Base-by-base conservation (phyloP, 179 eudicot species). In the Camellia oleifera region DNA sequence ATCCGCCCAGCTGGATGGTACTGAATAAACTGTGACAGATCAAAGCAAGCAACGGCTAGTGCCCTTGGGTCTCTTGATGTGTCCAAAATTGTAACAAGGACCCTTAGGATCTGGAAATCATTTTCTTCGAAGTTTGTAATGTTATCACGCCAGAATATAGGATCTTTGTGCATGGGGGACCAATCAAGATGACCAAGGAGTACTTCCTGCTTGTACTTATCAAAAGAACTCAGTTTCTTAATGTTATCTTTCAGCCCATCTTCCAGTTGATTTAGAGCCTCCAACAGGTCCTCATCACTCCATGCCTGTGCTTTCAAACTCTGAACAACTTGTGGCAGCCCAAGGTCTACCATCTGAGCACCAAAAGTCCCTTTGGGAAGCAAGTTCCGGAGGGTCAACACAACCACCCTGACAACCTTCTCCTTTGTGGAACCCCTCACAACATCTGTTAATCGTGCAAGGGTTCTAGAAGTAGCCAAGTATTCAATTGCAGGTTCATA, bases 131-230 rank as follows among this genome's bases (percentile, higher is more conserved):
- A 95, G 80, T 83, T 86, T 63, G 84, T 88, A 74, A 92, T 86
- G 81, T 95, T 95, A 3, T 95, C 98, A 42, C 97, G 91, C 99
- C 99, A 95, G 84, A 95, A 95, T 60, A 86, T 86, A 80, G 94
- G 88, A 83, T 95, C 99, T 81, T 94, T 95, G 90, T 95, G 99
- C 87, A 95, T 97, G 14, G 99, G 98, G 75, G 99, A 84, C 99
- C 99, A 95, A 81, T 95, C 99, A 67, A 95, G 98, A 84, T 91
- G 98, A 73, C 99, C 97, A 57, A 88, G 89, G 76, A 95, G 94
- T 85, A 92, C 99, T 85, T 95, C 98, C 84, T 95, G 99, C 90
- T 94, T 95, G 83, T 95, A 95, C 90, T 90, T 95, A 65, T 95
- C 99, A 84, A 94, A 95, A 69, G 98, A 94, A 82, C 98, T 94